These are phyloP conservation scores for Cryptococcus amylolentus DNA, from an alignment of 1,284 basidiomycete species.

Conservation along the genomic window DNA sequence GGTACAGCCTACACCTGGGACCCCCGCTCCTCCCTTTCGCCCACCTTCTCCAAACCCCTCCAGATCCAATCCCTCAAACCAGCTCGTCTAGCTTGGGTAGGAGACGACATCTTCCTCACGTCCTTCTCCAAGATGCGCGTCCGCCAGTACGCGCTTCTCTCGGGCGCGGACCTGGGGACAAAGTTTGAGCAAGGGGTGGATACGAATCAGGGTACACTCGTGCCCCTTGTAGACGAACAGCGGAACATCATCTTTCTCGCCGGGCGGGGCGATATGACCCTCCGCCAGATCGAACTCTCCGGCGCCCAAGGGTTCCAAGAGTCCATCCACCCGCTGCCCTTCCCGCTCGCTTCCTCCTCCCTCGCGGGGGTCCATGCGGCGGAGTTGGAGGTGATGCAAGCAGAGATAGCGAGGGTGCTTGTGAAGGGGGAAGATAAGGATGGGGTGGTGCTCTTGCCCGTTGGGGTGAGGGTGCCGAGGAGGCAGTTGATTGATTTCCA, in stretches of 20 bases:
- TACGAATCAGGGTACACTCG: conserved; percentile 44
- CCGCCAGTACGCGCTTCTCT: conserved; percentile 37
- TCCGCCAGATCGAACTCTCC: conserved; percentile 49
- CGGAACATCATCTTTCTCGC: conserved; percentile 48
- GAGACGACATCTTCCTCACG: conserved; percentile 47
- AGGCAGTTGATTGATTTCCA: conserved; percentile 53
- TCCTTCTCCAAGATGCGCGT: conserved; percentile 43
- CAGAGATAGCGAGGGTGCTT: conserved; percentile 49
- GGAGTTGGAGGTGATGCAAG: conserved; percentile 49
- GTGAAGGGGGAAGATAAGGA: conserved; percentile 43
- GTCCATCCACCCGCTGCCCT: conserved; percentile 33
- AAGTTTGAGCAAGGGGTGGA: conserved; percentile 44
- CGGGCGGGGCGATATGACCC: conserved; percentile 50
- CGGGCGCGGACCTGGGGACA: conserved; percentile 27
- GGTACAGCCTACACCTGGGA: conserved; percentile 45
- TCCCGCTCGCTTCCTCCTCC: conserved; percentile 36
- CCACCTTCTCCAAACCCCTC: conserved; percentile 19
- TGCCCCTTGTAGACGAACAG: conserved; percentile 47
- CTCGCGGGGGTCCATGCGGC: conserved; percentile 41
- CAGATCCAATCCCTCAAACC: conserved; percentile 46
- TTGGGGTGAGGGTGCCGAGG: conserved; percentile 48
- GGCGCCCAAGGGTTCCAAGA: conserved; percentile 44
- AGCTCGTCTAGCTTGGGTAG: conserved; percentile 34
- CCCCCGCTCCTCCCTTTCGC: conserved; percentile 26
- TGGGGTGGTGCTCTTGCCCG: conserved; percentile 45